These are phyloP conservation scores for Pseudoscleropodium purum DNA, from an alignment of 225 moss, liverwort and hornwort genomes.

Conservation along the genomic window DNA sequence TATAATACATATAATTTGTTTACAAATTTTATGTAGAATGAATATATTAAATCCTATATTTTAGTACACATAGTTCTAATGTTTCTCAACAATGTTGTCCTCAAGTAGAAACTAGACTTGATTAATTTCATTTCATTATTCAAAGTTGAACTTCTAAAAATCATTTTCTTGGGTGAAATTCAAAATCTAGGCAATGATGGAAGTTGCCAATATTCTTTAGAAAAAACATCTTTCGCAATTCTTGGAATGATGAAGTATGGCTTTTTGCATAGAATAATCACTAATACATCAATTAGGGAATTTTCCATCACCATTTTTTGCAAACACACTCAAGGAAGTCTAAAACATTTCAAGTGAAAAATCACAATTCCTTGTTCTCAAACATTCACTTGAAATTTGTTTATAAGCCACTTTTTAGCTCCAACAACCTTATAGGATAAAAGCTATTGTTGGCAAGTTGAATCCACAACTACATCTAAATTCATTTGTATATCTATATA, in stretches of 20 bases:
- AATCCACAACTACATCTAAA: not conserved
- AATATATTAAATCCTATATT: too few species aligned
- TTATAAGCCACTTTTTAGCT: too few species aligned
- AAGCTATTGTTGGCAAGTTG: not conserved
- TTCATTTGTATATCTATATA: not conserved
- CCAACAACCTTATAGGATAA: not conserved
- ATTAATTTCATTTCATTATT: not conserved
- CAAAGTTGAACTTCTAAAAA: not conserved
- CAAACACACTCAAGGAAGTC: accelerated
- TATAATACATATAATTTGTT: too few species aligned
- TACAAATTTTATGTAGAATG: too few species aligned
- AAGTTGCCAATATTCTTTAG: not conserved
- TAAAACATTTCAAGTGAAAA: not conserved
- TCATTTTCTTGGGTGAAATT: not conserved
- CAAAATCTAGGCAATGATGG: not conserved
- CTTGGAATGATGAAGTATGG: not conserved
- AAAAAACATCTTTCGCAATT: not conserved
- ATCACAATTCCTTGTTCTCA: not conserved
- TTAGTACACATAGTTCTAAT: too few species aligned
- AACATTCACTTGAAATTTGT: not conserved
- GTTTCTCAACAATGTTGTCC: too few species aligned
- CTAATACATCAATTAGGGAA: accelerated
- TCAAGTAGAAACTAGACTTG: not conserved
- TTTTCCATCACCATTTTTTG: not conserved
- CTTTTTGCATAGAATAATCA: not conserved